Evolutionary conservation across 2,329 filamentous ascomycete species (phyloP).

Genomic region (Diaporthe sp.): DNA sequence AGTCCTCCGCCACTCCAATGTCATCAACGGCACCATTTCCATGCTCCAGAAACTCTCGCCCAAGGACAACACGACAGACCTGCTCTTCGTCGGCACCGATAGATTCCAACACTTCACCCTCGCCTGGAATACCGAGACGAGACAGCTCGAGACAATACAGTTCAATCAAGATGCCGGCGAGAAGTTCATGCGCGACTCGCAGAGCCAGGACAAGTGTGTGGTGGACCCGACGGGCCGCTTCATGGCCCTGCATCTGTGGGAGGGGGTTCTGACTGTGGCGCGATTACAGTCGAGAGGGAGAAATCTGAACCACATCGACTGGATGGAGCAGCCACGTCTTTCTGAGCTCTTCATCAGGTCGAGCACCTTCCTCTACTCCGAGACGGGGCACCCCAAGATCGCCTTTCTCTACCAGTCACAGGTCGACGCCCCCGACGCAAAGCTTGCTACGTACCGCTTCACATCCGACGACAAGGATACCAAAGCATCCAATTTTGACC

Average conservation of each 20-base stretch:
- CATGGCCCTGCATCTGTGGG: conserved; percentile 72
- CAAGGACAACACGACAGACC: conserved; percentile 79
- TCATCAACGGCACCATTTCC: conserved; percentile 87
- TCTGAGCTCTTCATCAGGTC: conserved; percentile 72
- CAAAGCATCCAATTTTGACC: conserved; percentile 67
- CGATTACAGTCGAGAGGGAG: conserved; percentile 63
- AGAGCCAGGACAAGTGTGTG: conserved; percentile 85
- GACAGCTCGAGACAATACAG: conserved; percentile 65
- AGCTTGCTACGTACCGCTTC: conserved; percentile 71
- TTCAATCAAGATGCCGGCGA: conserved; percentile 68
- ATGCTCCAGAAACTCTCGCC: conserved; percentile 87
- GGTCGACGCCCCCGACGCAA: conserved; percentile 65
- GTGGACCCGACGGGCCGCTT: conserved; percentile 82
- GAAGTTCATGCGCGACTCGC: conserved; percentile 78
- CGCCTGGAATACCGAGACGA: conserved; percentile 77
- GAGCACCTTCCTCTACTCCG: conserved; percentile 69
- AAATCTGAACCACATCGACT: conserved; percentile 58
- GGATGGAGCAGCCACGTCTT: conserved; percentile 68
- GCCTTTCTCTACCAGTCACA: conserved; percentile 71
- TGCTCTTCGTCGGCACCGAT: conserved; percentile 94
- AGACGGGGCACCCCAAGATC: conserved; percentile 70
- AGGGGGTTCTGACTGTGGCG: conserved; percentile 69
- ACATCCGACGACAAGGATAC: conserved; percentile 70
- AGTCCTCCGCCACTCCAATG: conserved; percentile 74
- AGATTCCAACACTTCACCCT: conserved; percentile 92